Percentiles rank a stretch among this genome's conserved stretches.
phyloP scores from a whole-genome alignment of 106 monocot species.

The Posidonia australis region DNA sequence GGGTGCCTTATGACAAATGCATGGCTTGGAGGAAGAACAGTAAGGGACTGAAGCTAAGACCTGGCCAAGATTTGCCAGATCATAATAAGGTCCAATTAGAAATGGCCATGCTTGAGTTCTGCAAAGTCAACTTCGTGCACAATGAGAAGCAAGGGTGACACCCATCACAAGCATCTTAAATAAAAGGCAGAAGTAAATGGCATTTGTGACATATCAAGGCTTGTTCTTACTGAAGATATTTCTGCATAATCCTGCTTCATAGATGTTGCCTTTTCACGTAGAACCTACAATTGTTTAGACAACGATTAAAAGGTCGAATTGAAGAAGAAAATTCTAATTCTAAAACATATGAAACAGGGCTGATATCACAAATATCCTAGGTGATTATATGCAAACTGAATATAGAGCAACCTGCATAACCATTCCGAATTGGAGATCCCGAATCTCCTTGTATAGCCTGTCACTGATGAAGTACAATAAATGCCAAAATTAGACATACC shows the following conservation, averaged over 20 bases:
- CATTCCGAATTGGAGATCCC: conserved; percentile 94
- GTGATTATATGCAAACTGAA: neutral
- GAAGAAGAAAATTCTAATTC: neutral
- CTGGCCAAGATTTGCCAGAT: no score
- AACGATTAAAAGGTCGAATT: neutral
- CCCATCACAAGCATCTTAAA: neutral
- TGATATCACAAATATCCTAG: neutral
- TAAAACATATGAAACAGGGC: no score
- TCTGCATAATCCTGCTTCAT: conserved; percentile 97
- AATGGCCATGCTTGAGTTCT: no score
- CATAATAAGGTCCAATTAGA: no score
- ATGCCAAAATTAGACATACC: neutral
- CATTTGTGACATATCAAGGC: neutral
- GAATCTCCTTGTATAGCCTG: conserved; percentile 92
- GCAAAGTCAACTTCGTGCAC: no score
- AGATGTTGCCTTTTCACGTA: conserved; percentile 88
- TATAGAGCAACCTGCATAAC: conserved; percentile 76
- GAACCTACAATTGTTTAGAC: conserved; percentile 45
- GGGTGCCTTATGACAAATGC: no score
- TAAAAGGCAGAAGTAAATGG: neutral
- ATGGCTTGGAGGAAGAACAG: no score
- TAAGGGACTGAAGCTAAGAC: no score
- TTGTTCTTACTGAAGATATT: conserved; percentile 68
- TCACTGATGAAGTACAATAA: conserved; percentile 49
- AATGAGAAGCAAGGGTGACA: no score